These are phyloP conservation scores for Claviceps sp. DNA, from an alignment of 2,329 filamentous ascomycete species.

Conservation along the genomic window DNA sequence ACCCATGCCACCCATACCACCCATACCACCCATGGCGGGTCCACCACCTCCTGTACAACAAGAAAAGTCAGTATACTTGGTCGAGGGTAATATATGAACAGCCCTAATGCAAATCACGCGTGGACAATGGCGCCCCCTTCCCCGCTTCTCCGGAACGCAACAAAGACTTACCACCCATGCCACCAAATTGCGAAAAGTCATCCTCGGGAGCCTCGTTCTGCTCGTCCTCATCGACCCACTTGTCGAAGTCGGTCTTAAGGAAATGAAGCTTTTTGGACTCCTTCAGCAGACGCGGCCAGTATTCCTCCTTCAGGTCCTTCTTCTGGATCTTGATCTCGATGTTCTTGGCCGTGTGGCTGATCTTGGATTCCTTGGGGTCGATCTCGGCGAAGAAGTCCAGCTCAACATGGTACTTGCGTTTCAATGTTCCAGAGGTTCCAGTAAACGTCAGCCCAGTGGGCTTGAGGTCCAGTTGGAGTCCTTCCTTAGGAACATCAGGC, in stretches of 20 bases:
- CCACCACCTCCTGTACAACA: slow-evolving; percentile 15
- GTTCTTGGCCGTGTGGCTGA: slow-evolving; percentile 77
- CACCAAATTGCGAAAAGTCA: slow-evolving; percentile 55
- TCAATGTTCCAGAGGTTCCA: slow-evolving; percentile 71
- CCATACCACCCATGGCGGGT: too few species aligned
- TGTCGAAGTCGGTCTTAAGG: slow-evolving; percentile 97
- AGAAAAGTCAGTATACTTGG: neutral
- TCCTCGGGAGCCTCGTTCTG: slow-evolving; percentile 82
- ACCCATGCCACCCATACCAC: slow-evolving; percentile 35
- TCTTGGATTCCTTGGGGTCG: slow-evolving; percentile 70
- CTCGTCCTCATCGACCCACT: slow-evolving; percentile 98
- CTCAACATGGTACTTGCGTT: slow-evolving; percentile 73
- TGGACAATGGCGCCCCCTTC: too few species aligned
- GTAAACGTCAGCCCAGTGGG: slow-evolving; percentile 66
- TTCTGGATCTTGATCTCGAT: slow-evolving; percentile 87
- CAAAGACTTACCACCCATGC: slow-evolving; percentile 41
- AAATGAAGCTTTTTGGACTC: slow-evolving; percentile 81
- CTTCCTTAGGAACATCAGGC: slow-evolving; percentile 64
- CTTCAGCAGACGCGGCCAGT: slow-evolving; percentile 93
- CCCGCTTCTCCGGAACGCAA: neutral
- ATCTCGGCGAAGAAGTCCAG: slow-evolving; percentile 87
- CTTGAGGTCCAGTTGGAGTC: slow-evolving; percentile 74
- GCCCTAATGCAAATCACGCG: neutral
- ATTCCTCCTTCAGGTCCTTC: slow-evolving; percentile 90
- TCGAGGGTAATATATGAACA: neutral